Conservation (phyloP, 768 basidiomycete genomes). For the Crucibulum laeve region DNA sequence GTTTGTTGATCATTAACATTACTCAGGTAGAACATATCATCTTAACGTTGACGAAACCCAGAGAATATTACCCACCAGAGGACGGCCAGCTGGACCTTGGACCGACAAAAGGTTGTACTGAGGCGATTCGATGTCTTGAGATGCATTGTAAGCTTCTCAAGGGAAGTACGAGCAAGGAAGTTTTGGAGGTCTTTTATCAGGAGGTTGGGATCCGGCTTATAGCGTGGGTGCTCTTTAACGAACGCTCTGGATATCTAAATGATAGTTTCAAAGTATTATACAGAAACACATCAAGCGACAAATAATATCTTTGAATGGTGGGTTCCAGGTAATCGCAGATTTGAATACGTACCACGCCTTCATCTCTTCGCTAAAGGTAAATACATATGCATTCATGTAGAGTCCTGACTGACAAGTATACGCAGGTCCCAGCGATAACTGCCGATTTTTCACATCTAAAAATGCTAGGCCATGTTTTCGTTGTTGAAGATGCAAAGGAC, state of each 20-base stretch:
- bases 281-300: constrained; percentile 97
- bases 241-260: background rate
- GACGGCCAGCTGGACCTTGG: constrained; percentile 75
- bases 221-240: constrained; percentile 46
- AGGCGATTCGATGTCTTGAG: constrained; percentile 85
- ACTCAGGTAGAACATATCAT: constrained; percentile 90
- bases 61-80: constrained; percentile 89
- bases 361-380: constrained; percentile 78
- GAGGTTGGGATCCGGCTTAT: constrained; percentile 92
- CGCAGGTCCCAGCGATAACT: constrained; percentile 70
- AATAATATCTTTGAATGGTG: constrained; percentile 91
- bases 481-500: constrained; percentile 94
- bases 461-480: constrained; percentile 96
- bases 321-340: constrained; percentile 95
- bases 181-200: constrained; percentile 96
- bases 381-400: constrained; percentile 6
- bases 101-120: constrained; percentile 83
- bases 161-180: constrained; percentile 93
- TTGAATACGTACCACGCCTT: constrained; percentile 92
- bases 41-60: constrained; percentile 69
- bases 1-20: constrained; percentile 3
- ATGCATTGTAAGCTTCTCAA: constrained; percentile 88
- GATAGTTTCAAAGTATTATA: constrained; percentile 46
- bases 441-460: constrained; percentile 92
- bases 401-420: too few relatives aligned